A percentile compares a stretch with the other conserved stretches of the same genome.
These are phyloP conservation scores for Capniomyces stellatus DNA, from an alignment of 371 early-diverging fungal genomes.

Conservation along the genomic window DNA sequence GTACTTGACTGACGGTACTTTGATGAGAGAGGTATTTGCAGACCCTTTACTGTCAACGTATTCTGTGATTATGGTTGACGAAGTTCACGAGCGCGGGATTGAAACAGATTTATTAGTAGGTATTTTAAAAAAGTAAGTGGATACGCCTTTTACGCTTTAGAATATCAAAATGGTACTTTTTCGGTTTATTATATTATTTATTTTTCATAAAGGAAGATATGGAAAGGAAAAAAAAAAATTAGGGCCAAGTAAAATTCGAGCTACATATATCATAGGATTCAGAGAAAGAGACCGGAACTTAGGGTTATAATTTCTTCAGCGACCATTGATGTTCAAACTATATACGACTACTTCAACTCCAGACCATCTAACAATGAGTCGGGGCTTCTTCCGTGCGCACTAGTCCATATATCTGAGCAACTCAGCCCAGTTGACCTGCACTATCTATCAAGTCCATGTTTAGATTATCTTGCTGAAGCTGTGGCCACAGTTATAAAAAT, in stretches of 20 bases:
- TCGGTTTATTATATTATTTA: too few relatives aligned
- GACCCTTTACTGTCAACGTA: slow-evolving; percentile 64
- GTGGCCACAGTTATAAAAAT: too few relatives aligned
- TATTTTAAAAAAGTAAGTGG: slow-evolving; percentile 46
- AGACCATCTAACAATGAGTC: too few relatives aligned
- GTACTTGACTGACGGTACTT: slow-evolving; percentile 97
- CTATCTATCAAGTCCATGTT: too few relatives aligned
- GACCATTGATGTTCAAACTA: too few relatives aligned
- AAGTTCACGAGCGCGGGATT: slow-evolving; percentile 96
- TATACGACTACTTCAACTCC: too few relatives aligned
- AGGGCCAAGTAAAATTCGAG: background rate
- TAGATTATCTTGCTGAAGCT: too few relatives aligned
- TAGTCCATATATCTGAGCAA: too few relatives aligned
- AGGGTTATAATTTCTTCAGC: too few relatives aligned
- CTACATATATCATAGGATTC: background rate
- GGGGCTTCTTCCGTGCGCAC: too few relatives aligned
- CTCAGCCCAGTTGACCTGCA: too few relatives aligned
- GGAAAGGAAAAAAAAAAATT: slow-evolving; percentile 2
- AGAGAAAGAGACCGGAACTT: background rate
- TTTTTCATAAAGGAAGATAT: too few relatives aligned
- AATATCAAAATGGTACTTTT: slow-evolving; percentile 1
- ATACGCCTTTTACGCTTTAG: slow-evolving; percentile 31
- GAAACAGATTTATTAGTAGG: slow-evolving; percentile 95
- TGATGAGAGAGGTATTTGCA: slow-evolving; percentile 78
- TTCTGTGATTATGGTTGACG: slow-evolving; percentile 85